A percentile compares a stretch with the other conserved stretches of the same genome.
Evolutionary conservation across 2,329 filamentous ascomycete species (phyloP).

Genomic region (Bipolaris sorokiniana): DNA sequence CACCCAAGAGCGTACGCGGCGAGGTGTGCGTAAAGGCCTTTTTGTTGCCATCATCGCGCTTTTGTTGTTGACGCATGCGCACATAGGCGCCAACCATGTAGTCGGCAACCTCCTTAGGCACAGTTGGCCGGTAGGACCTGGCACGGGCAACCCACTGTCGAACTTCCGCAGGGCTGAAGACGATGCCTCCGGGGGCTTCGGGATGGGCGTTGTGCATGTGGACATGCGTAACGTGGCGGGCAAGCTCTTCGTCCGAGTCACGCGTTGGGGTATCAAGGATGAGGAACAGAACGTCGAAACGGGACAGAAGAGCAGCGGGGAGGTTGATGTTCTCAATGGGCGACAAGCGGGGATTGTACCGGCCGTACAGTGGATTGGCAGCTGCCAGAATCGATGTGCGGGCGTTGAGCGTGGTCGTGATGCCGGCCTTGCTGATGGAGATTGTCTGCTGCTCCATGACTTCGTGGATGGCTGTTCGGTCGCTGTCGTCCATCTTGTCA

Average conservation of each 20-base stretch:
- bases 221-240: conserved; percentile 92
- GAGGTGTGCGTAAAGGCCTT: conserved; percentile 95
- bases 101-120: conserved; percentile 85
- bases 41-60: conserved; percentile 86
- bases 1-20: conserved; percentile 88
- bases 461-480: conserved; percentile 83
- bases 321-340: conserved; percentile 99
- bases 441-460: conserved; percentile 91
- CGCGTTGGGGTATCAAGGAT: conserved; percentile 92
- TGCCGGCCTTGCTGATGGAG: conserved; percentile 88
- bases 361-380: conserved; percentile 95
- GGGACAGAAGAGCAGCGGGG: conserved; percentile 92
- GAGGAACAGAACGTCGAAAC: conserved; percentile 96
- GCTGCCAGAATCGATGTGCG: conserved; percentile 94
- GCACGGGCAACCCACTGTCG: conserved; percentile 95
- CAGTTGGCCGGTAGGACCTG: conserved; percentile 83
- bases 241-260: conserved; percentile 89
- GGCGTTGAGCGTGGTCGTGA: conserved; percentile 95
- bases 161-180: conserved; percentile 92
- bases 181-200: conserved; percentile 68
- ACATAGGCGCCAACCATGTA: conserved; percentile 99
- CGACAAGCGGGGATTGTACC: conserved; percentile 96
- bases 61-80: conserved; percentile 88
- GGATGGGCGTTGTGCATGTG: conserved; percentile 97
- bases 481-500: conserved; percentile 87